Conservation (phyloP, 208 protist genomes). For the Vickermania spadyakhi region DNA sequence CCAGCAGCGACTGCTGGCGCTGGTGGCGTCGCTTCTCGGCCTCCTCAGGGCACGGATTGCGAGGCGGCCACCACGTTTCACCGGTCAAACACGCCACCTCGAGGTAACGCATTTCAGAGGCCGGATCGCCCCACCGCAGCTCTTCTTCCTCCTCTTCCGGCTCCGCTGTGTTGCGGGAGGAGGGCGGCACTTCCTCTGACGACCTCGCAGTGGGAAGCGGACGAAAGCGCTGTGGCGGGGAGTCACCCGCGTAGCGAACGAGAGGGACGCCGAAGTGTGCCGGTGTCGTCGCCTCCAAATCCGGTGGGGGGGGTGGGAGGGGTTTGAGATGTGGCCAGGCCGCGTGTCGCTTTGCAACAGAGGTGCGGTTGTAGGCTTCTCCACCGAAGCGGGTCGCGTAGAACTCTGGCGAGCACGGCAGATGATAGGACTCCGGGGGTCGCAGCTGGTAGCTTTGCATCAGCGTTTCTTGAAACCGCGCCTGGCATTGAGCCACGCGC, state of each 20-base stretch:
- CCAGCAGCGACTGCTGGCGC: too few relatives aligned
- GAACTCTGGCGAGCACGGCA: background rate
- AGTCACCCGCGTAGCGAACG: too few relatives aligned
- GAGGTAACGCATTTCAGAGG: background rate
- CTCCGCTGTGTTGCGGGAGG: background rate
- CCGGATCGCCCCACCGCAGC: background rate
- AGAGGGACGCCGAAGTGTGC: background rate
- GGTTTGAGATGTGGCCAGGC: too few relatives aligned
- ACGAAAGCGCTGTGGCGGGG: too few relatives aligned
- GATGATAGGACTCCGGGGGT: background rate
- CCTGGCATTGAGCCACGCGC: background rate
- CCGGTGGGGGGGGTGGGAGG: background rate
- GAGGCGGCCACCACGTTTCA: background rate
- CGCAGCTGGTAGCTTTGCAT: background rate
- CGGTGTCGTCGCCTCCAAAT: background rate
- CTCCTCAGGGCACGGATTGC: background rate
- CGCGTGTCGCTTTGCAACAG: background rate
- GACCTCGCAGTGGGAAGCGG: background rate
- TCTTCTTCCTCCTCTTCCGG: background rate
- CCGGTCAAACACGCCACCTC: background rate
- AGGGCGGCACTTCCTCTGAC: background rate
- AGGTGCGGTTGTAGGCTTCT: background rate
- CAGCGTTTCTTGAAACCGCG: background rate
- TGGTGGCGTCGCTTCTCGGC: background rate
- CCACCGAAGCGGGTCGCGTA: background rate